Evolutionary conservation across 768 basidiomycete genomes (phyloP).

Genomic region (Boletus reticuloceps): DNA sequence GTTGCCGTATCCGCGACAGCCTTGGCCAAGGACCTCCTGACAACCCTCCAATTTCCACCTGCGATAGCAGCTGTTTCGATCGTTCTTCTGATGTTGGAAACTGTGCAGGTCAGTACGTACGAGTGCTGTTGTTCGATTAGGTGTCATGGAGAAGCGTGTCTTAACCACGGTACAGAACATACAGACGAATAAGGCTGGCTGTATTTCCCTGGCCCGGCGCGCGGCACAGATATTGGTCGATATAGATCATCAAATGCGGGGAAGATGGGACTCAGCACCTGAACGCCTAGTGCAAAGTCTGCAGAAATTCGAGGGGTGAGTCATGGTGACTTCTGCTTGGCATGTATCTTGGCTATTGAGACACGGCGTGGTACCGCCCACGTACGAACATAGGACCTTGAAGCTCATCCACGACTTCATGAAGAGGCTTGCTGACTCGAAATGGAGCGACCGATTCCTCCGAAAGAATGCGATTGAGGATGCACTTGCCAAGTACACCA

Average conservation of each 20-base stretch:
- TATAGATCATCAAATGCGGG: constrained; percentile 45
- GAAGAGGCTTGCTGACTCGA: constrained; percentile 36
- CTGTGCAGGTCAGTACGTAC: constrained; percentile 37
- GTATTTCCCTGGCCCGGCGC: constrained; percentile 38
- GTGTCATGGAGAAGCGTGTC: background rate
- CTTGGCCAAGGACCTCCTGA: constrained; percentile 31
- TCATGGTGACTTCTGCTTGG: background rate
- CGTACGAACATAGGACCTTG: constrained; percentile 32
- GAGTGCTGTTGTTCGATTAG: background rate
- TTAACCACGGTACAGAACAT: constrained; percentile 17
- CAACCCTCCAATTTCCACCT: constrained; percentile 41
- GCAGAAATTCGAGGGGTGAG: constrained; percentile 40
- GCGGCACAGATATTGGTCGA: constrained; percentile 42
- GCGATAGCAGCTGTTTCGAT: constrained; percentile 39
- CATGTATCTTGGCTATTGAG: background rate
- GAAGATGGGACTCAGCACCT: constrained; percentile 43
- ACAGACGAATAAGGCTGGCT: constrained; percentile 39
- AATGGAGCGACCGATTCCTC: constrained; percentile 41
- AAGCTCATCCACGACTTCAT: constrained; percentile 39
- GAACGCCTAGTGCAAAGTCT: constrained; percentile 39
- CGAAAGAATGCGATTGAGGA: constrained; percentile 40
- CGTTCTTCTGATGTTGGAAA: constrained; percentile 44
- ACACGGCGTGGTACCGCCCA: background rate
- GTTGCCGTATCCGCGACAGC: constrained; percentile 30
- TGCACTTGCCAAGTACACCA: constrained; percentile 34